phyloP scores from a whole-genome alignment of 2,329 filamentous ascomycete species.

The Xylariaceae sp. region DNA sequence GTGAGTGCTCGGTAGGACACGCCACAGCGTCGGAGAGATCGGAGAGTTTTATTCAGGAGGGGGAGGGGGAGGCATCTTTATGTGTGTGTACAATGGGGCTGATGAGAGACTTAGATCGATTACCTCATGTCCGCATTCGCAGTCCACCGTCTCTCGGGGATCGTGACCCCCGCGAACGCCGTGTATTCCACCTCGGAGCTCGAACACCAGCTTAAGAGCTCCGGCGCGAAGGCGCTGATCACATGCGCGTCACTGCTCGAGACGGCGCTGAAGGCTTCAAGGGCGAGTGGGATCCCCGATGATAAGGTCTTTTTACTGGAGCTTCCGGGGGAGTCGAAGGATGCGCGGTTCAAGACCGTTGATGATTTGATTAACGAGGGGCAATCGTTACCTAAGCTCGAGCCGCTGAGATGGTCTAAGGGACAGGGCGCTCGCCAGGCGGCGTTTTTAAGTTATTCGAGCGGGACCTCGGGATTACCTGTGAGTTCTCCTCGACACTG shows the following conservation, averaged over 20 bases:
- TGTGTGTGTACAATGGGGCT: background rate
- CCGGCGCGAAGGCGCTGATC: slow-evolving; percentile 62
- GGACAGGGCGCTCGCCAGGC: slow-evolving; percentile 60
- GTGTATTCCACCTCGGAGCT: slow-evolving; percentile 64
- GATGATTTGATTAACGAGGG: slow-evolving; percentile 60
- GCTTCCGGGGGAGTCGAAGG: slow-evolving; percentile 31
- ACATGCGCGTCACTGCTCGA: slow-evolving; percentile 63
- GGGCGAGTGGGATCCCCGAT: slow-evolving; percentile 56
- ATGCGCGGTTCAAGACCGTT: slow-evolving; percentile 55
- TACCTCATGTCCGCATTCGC: slow-evolving; percentile 65
- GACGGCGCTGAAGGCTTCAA: slow-evolving; percentile 58
- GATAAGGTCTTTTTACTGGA: slow-evolving; percentile 63
- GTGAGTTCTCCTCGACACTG: slow-evolving; percentile 35
- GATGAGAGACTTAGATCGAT: slow-evolving; percentile 47
- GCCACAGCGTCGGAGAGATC: no score
- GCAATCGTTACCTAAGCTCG: slow-evolving; percentile 43
- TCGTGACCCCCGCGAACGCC: slow-evolving; percentile 67
- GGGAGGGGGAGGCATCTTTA: no score
- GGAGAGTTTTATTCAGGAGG: no score
- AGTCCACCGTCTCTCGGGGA: slow-evolving; percentile 62
- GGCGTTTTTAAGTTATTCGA: slow-evolving; percentile 70
- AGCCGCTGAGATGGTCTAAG: slow-evolving; percentile 50
- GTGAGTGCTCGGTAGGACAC: slow-evolving; percentile 26
- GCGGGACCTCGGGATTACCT: slow-evolving; percentile 68
- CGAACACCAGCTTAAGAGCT: slow-evolving; percentile 62